phyloP scores from a whole-genome alignment of 23 red algal genomes.

The Agarophyton chilense region DNA sequence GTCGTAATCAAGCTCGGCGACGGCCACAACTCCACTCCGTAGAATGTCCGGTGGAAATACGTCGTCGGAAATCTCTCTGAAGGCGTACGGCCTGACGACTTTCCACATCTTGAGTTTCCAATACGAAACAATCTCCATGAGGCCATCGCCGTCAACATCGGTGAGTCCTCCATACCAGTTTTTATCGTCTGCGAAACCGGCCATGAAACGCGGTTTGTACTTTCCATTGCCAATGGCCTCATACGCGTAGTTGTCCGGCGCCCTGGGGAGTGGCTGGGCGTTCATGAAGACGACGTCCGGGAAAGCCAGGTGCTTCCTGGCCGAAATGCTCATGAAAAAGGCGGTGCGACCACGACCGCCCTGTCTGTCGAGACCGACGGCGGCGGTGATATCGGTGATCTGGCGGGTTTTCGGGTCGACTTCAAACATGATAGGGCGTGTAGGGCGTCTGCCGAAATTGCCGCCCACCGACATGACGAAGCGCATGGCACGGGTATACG shows the following conservation, averaged over 20 bases:
- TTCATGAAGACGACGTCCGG: conserved; percentile 7
- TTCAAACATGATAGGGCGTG: conserved; percentile 19
- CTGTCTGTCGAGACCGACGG: neutral
- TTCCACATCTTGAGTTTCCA: conserved; percentile 23
- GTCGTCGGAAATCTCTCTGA: neutral
- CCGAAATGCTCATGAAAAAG: conserved; percentile 36
- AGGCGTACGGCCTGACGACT: neutral
- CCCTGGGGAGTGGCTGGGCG: neutral
- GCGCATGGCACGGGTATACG: neutral
- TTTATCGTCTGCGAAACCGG: neutral
- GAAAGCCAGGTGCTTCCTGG: neutral
- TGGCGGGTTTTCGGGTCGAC: neutral
- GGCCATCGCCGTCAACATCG: conserved; percentile 40
- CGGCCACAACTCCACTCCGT: conserved; percentile 10
- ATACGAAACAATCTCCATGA: conserved; percentile 50
- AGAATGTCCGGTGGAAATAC: conserved; percentile 26
- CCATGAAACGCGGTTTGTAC: neutral
- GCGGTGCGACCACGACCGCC: conserved; percentile 21
- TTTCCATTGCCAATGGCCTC: neutral
- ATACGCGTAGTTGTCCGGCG: conserved; percentile 23
- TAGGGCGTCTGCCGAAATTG: conserved; percentile 2
- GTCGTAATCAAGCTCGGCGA: conserved; percentile 73
- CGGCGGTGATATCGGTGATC: conserved; percentile 25
- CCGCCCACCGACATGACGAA: conserved; percentile 36
- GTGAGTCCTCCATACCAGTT: conserved; percentile 28